A percentile compares a stretch with the other conserved stretches of the same genome.
Evolutionary conservation across 2,329 filamentous ascomycete genomes (phyloP).

Genomic region (Ilyonectria robusta): DNA sequence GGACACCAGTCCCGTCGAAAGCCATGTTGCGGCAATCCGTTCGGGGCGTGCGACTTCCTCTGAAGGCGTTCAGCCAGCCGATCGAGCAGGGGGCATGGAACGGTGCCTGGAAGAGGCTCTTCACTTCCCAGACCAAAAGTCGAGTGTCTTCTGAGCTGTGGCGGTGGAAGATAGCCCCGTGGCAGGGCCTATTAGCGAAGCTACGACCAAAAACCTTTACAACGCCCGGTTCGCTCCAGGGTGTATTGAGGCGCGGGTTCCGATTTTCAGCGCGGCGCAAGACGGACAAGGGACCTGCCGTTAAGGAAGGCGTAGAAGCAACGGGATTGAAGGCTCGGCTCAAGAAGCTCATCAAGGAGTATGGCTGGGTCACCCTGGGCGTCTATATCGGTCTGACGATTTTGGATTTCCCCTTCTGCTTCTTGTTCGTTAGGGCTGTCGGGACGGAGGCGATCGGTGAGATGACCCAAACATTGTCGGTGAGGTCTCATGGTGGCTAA

Average conservation of each 20-base stretch:
- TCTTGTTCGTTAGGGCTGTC: conserved; percentile 84
- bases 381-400: conserved; percentile 89
- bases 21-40: conserved; percentile 49
- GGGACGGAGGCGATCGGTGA: conserved; percentile 89
- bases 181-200: conserved; percentile 38
- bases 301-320: conserved; percentile 42
- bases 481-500: conserved; percentile 33
- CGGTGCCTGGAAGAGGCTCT: conserved; percentile 47
- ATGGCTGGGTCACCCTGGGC: conserved; percentile 94
- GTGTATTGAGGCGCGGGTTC: conserved; percentile 51
- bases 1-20: neutral
- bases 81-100: conserved; percentile 45
- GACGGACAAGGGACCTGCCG: conserved; percentile 42
- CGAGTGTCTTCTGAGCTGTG: conserved; percentile 40
- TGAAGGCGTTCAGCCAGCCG: conserved; percentile 37
- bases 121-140: conserved; percentile 45
- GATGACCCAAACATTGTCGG: conserved; percentile 34
- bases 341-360: conserved; percentile 89
- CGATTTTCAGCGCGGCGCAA: conserved; percentile 53
- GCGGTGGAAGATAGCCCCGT: conserved; percentile 36
- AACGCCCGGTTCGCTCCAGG: conserved; percentile 41
- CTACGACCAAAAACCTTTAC: conserved; percentile 33
- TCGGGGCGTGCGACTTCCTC: conserved; percentile 40
- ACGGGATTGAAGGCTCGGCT: conserved; percentile 78
- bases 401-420: conserved; percentile 95